Evolutionary conservation across 345 rosid genomes (phyloP).

Genomic region (Bruguiera gymnorhiza): DNA sequence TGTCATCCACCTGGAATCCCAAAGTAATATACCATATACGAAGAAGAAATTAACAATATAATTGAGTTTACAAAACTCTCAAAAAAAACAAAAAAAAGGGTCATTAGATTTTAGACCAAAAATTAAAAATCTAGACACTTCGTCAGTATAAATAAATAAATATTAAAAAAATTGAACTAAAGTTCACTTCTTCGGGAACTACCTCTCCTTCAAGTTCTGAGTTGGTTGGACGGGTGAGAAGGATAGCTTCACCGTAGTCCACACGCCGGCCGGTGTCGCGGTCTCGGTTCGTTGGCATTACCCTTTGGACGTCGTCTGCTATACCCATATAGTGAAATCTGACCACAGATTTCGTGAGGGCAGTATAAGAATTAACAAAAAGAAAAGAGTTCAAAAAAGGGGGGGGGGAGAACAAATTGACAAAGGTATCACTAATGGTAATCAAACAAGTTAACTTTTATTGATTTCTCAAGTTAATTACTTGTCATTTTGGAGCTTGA

Average conservation of each 20-base stretch:
- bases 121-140: neutral
- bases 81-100: neutral
- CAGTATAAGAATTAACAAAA: neutral
- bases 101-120: neutral
- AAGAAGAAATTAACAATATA: too few relatives aligned
- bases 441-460: too few relatives aligned
- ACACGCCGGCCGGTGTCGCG: constrained; percentile 1
- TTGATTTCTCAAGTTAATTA: too few relatives aligned
- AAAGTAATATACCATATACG: neutral
- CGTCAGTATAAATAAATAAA: neutral
- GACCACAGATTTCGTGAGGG: neutral
- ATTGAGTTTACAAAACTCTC: too few relatives aligned
- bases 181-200: neutral
- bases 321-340: neutral
- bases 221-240: constrained; percentile 10
- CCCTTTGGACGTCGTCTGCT: neutral
- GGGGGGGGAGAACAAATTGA: too few relatives aligned
- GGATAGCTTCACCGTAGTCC: constrained; percentile 18
- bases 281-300: constrained; percentile 5
- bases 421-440: too few relatives aligned
- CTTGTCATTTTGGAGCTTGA: neutral
- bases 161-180: too few relatives aligned
- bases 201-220: constrained; percentile 22
- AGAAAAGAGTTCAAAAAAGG: neutral
- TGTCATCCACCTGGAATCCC: constrained; percentile 23